Evolutionary conservation across 495 filamentous ascomycete genomes (phyloP).

Genomic region (Beverwykella pulmonaria): DNA sequence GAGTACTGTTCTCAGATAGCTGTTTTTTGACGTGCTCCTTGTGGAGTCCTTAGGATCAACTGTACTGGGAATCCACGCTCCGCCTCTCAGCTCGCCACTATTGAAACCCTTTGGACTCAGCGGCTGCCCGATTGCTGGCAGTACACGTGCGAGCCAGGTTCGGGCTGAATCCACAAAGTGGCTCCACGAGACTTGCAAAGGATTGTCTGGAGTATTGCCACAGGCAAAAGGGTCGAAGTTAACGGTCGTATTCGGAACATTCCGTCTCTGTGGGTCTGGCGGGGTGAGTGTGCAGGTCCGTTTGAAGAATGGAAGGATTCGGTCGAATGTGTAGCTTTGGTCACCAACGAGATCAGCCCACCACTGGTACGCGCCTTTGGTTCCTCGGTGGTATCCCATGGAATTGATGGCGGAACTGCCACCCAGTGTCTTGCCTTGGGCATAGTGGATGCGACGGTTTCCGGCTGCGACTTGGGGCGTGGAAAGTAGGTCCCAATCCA

Average conservation of each 20-base stretch:
- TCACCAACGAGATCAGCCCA: constrained; percentile 64
- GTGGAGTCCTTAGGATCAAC: constrained; percentile 11
- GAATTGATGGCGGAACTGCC: constrained; percentile 38
- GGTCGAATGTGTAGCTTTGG: constrained; percentile 56
- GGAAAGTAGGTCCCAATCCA: constrained; percentile 31
- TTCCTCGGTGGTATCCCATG: constrained; percentile 45
- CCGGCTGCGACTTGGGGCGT: not conserved
- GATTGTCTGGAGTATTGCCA: not conserved
- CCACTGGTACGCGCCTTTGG: constrained; percentile 49
- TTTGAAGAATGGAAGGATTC: constrained; percentile 58
- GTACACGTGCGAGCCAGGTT: constrained; percentile 9
- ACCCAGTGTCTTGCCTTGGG: constrained; percentile 40
- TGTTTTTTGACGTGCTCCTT: constrained; percentile 7
- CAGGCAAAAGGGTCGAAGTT: constrained; percentile 45
- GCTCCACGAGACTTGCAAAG: constrained; percentile 28
- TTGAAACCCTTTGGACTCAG: constrained; percentile 35
- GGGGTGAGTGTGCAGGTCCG: constrained; percentile 56
- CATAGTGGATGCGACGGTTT: constrained; percentile 31
- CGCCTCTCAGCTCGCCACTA: constrained; percentile 44
- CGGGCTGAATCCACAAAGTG: constrained; percentile 18
- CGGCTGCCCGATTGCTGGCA: constrained; percentile 9
- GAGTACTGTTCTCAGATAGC: constrained; percentile 1
- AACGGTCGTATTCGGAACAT: constrained; percentile 49
- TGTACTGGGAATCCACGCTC: not conserved
- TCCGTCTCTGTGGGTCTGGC: constrained; percentile 47